phyloP scores from a whole-genome alignment of 257 asterid genomes.

The Sherardia arvensis region DNA sequence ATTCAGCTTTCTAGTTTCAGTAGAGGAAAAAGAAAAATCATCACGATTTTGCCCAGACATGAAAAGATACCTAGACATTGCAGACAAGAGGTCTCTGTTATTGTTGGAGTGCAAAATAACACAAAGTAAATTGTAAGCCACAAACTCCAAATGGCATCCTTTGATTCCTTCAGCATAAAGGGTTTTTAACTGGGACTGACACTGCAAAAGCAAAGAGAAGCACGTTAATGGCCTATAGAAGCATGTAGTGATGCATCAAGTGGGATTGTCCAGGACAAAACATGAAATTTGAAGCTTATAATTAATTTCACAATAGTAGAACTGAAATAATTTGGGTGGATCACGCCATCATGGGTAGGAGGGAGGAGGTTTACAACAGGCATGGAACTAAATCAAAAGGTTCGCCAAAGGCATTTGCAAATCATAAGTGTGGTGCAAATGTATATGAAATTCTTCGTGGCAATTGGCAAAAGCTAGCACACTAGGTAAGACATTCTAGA shows the following conservation, averaged over 20 bases:
- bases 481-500: background rate
- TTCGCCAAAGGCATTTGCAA: background rate
- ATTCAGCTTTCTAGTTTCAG: slow-evolving; percentile 3
- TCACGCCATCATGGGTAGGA: background rate
- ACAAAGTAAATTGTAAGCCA: slow-evolving; percentile 88
- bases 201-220: slow-evolving; percentile 49
- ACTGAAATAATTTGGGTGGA: background rate
- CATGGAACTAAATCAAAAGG: background rate
- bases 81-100: slow-evolving; percentile 86
- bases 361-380: background rate
- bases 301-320: background rate
- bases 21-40: background rate
- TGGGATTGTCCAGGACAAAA: background rate
- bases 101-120: slow-evolving; percentile 79
- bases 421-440: background rate
- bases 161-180: slow-evolving; percentile 89
- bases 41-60: background rate
- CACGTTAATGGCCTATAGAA: slow-evolving; percentile 7
- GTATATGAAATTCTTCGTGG: background rate
- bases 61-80: slow-evolving; percentile 82
- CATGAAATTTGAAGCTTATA: background rate
- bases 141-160: slow-evolving; percentile 92
- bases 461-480: background rate
- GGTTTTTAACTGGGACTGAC: slow-evolving; percentile 89
- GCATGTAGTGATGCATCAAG: background rate